Conservation (phyloP, 805 yeast genomes). For the Scheffersomyces coipomensis region DNA sequence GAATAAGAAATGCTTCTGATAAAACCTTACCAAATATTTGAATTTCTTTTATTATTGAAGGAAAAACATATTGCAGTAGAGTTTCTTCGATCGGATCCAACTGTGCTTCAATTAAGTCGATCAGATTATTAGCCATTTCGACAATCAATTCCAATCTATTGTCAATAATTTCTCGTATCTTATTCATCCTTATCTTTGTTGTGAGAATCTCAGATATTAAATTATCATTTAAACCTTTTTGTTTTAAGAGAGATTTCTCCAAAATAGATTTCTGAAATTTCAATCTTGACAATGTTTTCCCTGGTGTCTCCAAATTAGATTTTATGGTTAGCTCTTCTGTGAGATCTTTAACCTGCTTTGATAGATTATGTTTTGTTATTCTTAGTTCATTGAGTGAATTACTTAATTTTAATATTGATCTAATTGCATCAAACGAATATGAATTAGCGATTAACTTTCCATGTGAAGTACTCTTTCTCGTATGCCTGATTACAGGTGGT, state of each 20-base stretch:
- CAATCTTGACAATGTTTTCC: slow-evolving; percentile 3
- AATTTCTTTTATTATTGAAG: slow-evolving; percentile 16
- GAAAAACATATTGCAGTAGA: slow-evolving; percentile 18
- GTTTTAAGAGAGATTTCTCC: slow-evolving; percentile 15
- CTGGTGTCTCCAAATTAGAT: background rate
- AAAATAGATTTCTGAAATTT: slow-evolving; percentile 8
- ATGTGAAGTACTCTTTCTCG: background rate
- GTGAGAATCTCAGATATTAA: slow-evolving; percentile 19
- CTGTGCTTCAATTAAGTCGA: slow-evolving; percentile 25
- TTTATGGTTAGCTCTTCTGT: slow-evolving; percentile 3
- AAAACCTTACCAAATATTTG: slow-evolving; percentile 14
- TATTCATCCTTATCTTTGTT: slow-evolving; percentile 19
- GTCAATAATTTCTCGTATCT: slow-evolving; percentile 10
- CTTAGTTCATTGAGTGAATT: slow-evolving; percentile 28
- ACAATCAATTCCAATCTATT: slow-evolving; percentile 9
- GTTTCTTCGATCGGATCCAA: slow-evolving; percentile 25
- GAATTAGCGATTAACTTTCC: slow-evolving; percentile 8
- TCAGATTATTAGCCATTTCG: slow-evolving; percentile 16
- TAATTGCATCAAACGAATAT: slow-evolving; percentile 28
- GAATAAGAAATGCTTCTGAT: slow-evolving; percentile 26
- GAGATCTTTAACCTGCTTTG: slow-evolving; percentile 16
- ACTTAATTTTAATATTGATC: slow-evolving; percentile 23
- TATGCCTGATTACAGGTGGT: background rate
- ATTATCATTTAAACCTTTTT: slow-evolving; percentile 21
- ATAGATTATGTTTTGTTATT: slow-evolving; percentile 18